Percentiles rank a stretch among this genome's conserved stretches.
Evolutionary conservation across 106 monocot genomes (phyloP).

Genomic region (Dactylorhiza incarnata): DNA sequence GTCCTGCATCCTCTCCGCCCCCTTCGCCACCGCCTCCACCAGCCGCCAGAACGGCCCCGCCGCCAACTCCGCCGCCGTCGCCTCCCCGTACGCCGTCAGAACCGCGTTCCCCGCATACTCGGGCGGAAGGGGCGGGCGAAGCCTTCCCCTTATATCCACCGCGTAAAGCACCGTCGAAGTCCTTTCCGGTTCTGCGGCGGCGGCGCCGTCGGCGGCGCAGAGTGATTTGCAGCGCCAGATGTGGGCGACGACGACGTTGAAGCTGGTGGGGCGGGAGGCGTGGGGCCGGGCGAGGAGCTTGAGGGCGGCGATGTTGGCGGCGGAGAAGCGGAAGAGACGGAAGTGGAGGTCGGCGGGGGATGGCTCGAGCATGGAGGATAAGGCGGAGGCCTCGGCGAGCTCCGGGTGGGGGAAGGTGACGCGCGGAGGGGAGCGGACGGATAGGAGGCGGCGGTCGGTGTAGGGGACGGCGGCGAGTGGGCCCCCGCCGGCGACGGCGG

Average conservation of each 20-base stretch:
- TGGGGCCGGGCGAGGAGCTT: slow-evolving; percentile 8
- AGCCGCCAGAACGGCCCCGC: slow-evolving; percentile 9
- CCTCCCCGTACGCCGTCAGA: slow-evolving; percentile 16
- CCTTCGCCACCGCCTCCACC: slow-evolving; percentile 20
- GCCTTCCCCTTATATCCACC: slow-evolving; percentile 23
- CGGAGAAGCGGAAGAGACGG: slow-evolving; percentile 30
- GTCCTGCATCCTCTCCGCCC: slow-evolving; percentile 25
- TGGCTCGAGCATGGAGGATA: neutral
- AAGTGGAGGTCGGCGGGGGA: neutral
- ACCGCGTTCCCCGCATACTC: slow-evolving; percentile 36
- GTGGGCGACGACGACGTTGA: slow-evolving; percentile 37
- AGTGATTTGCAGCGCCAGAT: slow-evolving; percentile 42
- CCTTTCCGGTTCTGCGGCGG: neutral
- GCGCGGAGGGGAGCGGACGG: slow-evolving; percentile 40
- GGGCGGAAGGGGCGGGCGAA: slow-evolving; percentile 19
- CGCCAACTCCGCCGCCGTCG: slow-evolving; percentile 13
- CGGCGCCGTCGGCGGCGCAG: neutral
- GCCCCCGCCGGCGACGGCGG: slow-evolving; percentile 15
- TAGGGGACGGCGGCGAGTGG: slow-evolving; percentile 17
- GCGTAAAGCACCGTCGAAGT: slow-evolving; percentile 29
- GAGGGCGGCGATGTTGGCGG: slow-evolving; percentile 21
- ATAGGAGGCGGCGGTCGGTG: slow-evolving; percentile 30
- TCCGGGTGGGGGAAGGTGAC: slow-evolving; percentile 42
- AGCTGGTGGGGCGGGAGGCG: slow-evolving; percentile 9
- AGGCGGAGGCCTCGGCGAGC: slow-evolving; percentile 6